These are phyloP conservation scores for Phytophthora macrochlamydospora DNA, from an alignment of 352 stramenopile species.

Conservation along the genomic window DNA sequence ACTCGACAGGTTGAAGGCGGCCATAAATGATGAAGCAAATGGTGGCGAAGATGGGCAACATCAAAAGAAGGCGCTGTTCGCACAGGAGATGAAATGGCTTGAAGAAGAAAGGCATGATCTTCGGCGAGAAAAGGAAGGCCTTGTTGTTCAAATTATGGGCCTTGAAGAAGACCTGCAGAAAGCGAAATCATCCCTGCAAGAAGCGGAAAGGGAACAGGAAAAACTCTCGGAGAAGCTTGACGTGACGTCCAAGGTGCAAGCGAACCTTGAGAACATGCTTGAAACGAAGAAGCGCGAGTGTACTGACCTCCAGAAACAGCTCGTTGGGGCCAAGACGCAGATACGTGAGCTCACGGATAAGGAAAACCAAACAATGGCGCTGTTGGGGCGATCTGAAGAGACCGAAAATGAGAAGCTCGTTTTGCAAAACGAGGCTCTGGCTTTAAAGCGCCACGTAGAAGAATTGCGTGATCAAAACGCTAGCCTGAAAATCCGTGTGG, in stretches of 20 bases:
- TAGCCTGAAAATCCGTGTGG: constrained; percentile 55
- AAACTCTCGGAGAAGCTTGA: constrained; percentile 48
- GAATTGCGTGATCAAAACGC: constrained; percentile 71
- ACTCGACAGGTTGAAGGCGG: constrained; percentile 33
- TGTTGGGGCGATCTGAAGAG: constrained; percentile 55
- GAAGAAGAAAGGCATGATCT: constrained; percentile 70
- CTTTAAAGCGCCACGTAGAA: constrained; percentile 60
- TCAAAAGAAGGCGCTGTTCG: constrained; percentile 40
- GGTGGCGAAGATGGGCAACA: constrained; percentile 14
- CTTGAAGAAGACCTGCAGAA: constrained; percentile 67
- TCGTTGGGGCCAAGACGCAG: constrained; percentile 55
- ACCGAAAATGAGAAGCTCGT: constrained; percentile 72
- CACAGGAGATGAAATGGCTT: constrained; percentile 77
- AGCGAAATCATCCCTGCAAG: constrained; percentile 40
- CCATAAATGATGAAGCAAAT: constrained; percentile 3
- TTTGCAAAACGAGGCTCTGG: constrained; percentile 64
- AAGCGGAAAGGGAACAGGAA: constrained; percentile 49
- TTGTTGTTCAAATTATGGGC: constrained; percentile 58
- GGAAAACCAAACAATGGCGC: constrained; percentile 39
- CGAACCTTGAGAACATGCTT: constrained; percentile 49
- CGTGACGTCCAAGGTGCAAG: constrained; percentile 41
- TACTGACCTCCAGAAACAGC: constrained; percentile 41
- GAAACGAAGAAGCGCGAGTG: constrained; percentile 64
- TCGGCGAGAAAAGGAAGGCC: constrained; percentile 55
- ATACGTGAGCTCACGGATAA: constrained; percentile 46